Evolutionary conservation across 192 early-diverging fungal species (phyloP).

Genomic region (Backusella mclennaniae): DNA sequence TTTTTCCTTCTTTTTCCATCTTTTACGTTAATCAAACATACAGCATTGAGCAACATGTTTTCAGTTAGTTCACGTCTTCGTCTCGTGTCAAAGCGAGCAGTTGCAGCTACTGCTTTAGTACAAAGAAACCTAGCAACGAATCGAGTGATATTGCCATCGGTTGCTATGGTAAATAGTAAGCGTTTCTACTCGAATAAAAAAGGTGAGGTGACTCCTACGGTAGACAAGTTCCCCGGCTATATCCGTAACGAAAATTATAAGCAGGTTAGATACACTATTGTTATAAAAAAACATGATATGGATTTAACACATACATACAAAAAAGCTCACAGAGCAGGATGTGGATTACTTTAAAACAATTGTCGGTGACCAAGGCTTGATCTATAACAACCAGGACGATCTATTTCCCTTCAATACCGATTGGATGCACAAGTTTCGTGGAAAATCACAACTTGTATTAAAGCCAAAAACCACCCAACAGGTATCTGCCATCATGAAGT

Average conservation of each 20-base stretch:
- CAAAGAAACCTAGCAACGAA: not conserved
- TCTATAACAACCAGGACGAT: constrained; percentile 55
- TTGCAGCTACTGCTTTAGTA: not conserved
- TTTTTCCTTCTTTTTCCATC: not conserved
- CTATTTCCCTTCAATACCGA: constrained; percentile 77
- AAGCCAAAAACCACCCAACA: constrained; percentile 85
- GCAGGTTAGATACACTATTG: constrained; percentile 25
- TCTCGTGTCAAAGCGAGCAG: not conserved
- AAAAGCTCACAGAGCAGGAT: constrained; percentile 56
- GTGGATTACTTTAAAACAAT: constrained; percentile 59
- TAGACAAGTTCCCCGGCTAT: constrained; percentile 50
- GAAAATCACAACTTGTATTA: constrained; percentile 76
- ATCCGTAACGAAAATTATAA: constrained; percentile 41
- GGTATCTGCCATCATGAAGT: constrained; percentile 79
- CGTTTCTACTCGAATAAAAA: constrained; percentile 19
- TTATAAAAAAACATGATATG: not conserved
- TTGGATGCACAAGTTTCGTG: constrained; percentile 95
- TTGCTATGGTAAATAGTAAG: not conserved
- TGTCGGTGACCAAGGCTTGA: constrained; percentile 39
- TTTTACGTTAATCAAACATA: not conserved
- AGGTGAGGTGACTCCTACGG: constrained; percentile 30
- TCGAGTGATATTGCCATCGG: not conserved
- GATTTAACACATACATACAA: not conserved
- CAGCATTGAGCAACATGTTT: not conserved
- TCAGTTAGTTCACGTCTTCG: not conserved